These are phyloP conservation scores for Sphagnum fallax DNA, from an alignment of 228 moss, liverwort and hornwort genomes.

Conservation along the genomic window DNA sequence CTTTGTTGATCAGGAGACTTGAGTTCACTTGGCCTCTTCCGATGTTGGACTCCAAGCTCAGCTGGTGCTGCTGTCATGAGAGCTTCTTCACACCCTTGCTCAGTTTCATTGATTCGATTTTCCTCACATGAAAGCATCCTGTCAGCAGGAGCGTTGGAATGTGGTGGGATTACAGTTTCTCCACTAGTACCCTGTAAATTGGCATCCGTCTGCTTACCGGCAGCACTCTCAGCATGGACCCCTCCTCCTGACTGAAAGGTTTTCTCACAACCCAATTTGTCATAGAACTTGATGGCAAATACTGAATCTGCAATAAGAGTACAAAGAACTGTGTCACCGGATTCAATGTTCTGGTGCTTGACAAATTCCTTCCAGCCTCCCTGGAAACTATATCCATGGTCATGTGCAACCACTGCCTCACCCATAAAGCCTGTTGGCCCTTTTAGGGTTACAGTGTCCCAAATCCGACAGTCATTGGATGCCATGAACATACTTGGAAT, in stretches of 20 bases:
- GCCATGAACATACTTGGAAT: slow-evolving; percentile 40
- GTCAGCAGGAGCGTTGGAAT: not conserved
- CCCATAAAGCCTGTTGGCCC: slow-evolving; percentile 44
- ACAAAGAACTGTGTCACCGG: slow-evolving; percentile 34
- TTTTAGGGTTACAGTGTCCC: slow-evolving; percentile 28
- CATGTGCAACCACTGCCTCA: slow-evolving; percentile 22
- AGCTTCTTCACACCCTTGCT: slow-evolving; percentile 15
- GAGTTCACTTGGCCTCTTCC: slow-evolving; percentile 38
- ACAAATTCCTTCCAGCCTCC: slow-evolving; percentile 40
- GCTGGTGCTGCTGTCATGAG: slow-evolving; percentile 13
- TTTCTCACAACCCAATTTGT: slow-evolving; percentile 37
- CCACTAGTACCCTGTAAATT: too few species aligned
- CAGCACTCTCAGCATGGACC: too few species aligned
- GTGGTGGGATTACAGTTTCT: too few species aligned
- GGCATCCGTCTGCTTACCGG: too few species aligned
- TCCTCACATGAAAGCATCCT: slow-evolving; percentile 11
- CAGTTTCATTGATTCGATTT: not conserved
- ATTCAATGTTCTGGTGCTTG: slow-evolving; percentile 25
- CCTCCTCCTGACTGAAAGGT: slow-evolving; percentile 12
- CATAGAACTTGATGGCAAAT: slow-evolving; percentile 33
- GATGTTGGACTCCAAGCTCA: slow-evolving; percentile 24
- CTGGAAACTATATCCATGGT: slow-evolving; percentile 35
- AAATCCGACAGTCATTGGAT: slow-evolving; percentile 26
- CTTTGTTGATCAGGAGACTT: slow-evolving; percentile 33
- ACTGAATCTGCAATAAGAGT: slow-evolving; percentile 32